Evolutionary conservation across 306 rosid genomes (phyloP), one percentile per base, ranked within the genome.

Genomic region (Abrus precatorius): DNA sequence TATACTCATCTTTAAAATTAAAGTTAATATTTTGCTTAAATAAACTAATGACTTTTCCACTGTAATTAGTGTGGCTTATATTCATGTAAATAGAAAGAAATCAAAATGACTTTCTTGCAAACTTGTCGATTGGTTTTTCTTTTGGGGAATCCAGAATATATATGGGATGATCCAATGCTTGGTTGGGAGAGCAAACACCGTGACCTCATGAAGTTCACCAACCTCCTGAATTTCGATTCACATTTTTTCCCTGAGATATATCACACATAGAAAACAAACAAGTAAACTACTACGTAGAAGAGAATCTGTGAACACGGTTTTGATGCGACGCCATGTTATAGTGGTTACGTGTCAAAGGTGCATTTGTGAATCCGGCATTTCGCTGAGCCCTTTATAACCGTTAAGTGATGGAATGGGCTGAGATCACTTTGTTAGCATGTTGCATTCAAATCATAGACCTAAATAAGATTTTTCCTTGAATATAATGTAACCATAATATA

Each of bases 181-280:
- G 64, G 62, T 60, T 59, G 71, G 33, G 20, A 70, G 71, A 53
- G 33, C 2, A 0, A 59, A 5, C 40, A 44, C n/a, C 32, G 7
- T n/a, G 14, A 44, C 79, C 13, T 48, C 2, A 45, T 40, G 69
- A 66, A 66, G 64, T 45, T 81, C 76, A 66, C 71, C 80, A 74
- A 81, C 76, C 76, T 64, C 8, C 28, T 33, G 70, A 74, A 56
- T 64, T 53, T 72, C 50, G 38, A 20, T 53, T 73, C 75, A 80
- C 80, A 63, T 63, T 13, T 50, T 71, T 63, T 10, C 8, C 11
- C 32, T 20, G 12, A 44, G 61, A 78, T 52, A 41, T 41, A 2
- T 4, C 3, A 14, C 13, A 8, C 47, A n/a, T 3, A 14, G 6
- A 64, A 38, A n/a, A 13, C 32, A 38, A 36, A 30, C 14, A 34